Percentiles rank a stretch among this genome's conserved stretches.
These are phyloP conservation scores for Solanum chiquidenum DNA, from an alignment of 257 asterid species.

Conservation along the genomic window DNA sequence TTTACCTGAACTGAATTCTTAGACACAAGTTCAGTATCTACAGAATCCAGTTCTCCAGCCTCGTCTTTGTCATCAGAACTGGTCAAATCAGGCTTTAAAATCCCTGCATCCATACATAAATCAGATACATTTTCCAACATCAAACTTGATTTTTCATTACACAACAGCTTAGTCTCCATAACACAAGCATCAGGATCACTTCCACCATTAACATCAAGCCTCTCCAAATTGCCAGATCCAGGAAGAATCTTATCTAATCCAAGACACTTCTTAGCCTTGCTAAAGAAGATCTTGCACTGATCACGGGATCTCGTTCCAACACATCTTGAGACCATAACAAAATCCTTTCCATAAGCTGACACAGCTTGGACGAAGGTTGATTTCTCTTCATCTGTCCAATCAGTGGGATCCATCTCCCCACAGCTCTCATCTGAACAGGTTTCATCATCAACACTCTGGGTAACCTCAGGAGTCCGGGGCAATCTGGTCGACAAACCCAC, in stretches of 20 bases:
- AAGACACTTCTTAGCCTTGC: constrained; percentile 82
- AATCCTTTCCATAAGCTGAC: constrained; percentile 71
- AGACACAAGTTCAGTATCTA: constrained; percentile 16
- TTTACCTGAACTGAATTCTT: constrained; percentile 11
- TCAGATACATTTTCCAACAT: constrained; percentile 23
- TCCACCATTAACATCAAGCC: constrained; percentile 43
- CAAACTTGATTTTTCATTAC: constrained; percentile 32
- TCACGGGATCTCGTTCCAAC: constrained; percentile 66
- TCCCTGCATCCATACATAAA: constrained; percentile 13
- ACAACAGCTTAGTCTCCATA: constrained; percentile 33
- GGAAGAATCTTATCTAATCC: constrained; percentile 49
- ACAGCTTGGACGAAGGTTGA: constrained; percentile 57
- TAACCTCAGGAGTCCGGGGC: constrained; percentile 58
- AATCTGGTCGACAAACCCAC: constrained; percentile 36
- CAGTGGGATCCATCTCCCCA: constrained; percentile 60
- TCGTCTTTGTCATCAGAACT: constrained; percentile 14
- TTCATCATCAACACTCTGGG: constrained; percentile 63
- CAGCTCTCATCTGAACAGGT: constrained; percentile 88
- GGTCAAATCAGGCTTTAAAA: constrained; percentile 29
- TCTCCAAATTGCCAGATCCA: constrained; percentile 21
- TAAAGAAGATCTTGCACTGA: constrained; percentile 80
- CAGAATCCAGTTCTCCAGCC: constrained; percentile 20
- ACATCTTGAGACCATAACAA: constrained; percentile 49
- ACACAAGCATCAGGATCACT: constrained; percentile 64
- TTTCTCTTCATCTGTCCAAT: constrained; percentile 96